Base-by-base conservation (phyloP, 2,329 filamentous ascomycete species). In the Colletotrichum sp. region DNA sequence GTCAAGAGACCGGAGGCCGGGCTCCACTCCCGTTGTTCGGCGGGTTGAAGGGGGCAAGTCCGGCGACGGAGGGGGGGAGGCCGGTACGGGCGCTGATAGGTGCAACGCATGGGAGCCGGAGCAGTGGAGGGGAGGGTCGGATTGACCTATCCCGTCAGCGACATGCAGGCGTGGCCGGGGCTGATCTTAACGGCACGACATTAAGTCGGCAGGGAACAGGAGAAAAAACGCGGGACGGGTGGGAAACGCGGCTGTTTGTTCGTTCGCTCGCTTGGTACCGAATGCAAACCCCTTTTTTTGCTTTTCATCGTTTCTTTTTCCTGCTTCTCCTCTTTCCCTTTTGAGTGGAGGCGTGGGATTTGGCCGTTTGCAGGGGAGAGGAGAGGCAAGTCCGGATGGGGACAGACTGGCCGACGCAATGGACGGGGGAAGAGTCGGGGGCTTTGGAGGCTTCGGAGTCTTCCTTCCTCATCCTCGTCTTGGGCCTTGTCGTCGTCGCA, bases 71-170 rank as follows among this genome's bases (percentile, higher is more conserved):
- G 39, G 39, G 34, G 34, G 62, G 49, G 9, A n/a, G 24, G 36
- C 49, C 62, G 72, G 69, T 8, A 21, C 69, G 32, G 63, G 57
- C 63, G 63, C 73, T 76, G 73, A 72, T 72, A 72, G 73, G 72
- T 39, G 63, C 69, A 67, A 18, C 15, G 44, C n/a, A 26, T 26
- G 28, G 16, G 69, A 75, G 72, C 72, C 63, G 69, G 69, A 57
- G 72, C 62, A 34, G 12, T 44, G 52, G 55, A 63, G n/a, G 21
- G 64, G 28, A 62, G 34, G 52, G 34, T 30, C 49, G 44, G 49
- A 65, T 24, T 71, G 52, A 24, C 69, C 69, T 68, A 75, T 72
- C 62, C 69, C 49, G 39, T 63, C 26, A 55, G 55, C 55, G 24
- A 63, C 67, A 32, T 59, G 39, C 34, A 36, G 44, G 28, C 32